Conservation (phyloP, 1,139 yeast genomes). For the Groenewaldozyma auringiensis region DNA sequence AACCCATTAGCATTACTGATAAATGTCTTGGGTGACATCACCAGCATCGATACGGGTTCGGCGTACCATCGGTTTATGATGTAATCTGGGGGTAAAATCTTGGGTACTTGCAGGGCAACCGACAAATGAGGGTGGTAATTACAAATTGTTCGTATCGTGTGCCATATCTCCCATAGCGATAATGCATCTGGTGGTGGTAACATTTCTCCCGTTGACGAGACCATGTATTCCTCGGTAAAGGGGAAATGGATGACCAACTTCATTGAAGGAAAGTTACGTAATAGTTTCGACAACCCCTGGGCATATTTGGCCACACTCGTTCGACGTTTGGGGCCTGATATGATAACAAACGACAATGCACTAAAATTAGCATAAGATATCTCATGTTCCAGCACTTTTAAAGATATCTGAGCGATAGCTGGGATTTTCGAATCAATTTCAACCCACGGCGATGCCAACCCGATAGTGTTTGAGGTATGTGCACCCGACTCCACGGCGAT, state of each 20-base stretch:
- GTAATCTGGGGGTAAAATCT: conserved; percentile 38
- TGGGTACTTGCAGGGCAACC: conserved; percentile 52
- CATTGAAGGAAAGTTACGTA: conserved; percentile 25
- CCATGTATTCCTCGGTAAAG: conserved; percentile 38
- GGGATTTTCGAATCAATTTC: conserved; percentile 49
- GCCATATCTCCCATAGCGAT: conserved; percentile 68
- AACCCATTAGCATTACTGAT: conserved; percentile 49
- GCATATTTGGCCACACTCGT: conserved; percentile 44
- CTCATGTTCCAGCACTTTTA: conserved; percentile 49
- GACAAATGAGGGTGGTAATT: conserved; percentile 45
- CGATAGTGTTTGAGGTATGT: conserved; percentile 38
- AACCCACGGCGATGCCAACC: conserved; percentile 55
- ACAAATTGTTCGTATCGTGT: conserved; percentile 48
- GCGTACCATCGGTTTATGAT: conserved; percentile 53
- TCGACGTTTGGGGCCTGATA: conserved; percentile 57
- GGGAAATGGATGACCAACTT: conserved; percentile 35
- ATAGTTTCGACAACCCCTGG: conserved; percentile 33
- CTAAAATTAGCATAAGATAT: conserved; percentile 50
- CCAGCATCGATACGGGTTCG: conserved; percentile 53
- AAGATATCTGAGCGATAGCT: conserved; percentile 43
- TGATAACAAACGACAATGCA: conserved; percentile 44
- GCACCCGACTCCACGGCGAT: conserved; percentile 30
- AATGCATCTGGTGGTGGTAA: conserved; percentile 43
- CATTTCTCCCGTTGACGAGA: conserved; percentile 23
- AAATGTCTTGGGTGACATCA: conserved; percentile 47